Conservation (phyloP, 768 basidiomycete genomes). For the Clathrus columnatus region DNA sequence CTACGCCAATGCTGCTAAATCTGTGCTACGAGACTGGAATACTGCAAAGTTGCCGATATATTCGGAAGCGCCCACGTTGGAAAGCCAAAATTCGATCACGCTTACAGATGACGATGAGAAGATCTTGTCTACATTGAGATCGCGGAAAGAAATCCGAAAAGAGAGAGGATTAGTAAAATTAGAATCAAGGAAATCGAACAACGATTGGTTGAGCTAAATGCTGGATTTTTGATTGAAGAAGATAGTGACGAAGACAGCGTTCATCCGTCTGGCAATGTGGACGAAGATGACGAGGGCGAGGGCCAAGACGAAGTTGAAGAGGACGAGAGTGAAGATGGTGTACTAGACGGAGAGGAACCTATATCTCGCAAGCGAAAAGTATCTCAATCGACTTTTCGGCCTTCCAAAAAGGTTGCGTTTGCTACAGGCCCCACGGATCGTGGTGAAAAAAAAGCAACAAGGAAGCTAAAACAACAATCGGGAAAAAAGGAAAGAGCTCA, state of each 20-base stretch:
- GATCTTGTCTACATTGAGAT: conserved; percentile 38
- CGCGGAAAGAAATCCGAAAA: conserved; percentile 64
- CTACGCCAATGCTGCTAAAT: conserved; percentile 62
- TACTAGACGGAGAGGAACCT: conserved; percentile 24
- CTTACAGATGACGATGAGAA: conserved; percentile 30
- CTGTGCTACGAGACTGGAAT: conserved; percentile 81
- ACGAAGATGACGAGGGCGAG: conserved; percentile 16
- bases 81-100: conserved; percentile 8
- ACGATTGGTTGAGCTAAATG: conserved; percentile 34
- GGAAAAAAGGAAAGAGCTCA: conserved; percentile 11
- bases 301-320: conserved; percentile 22
- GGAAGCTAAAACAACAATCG: conserved; percentile 10
- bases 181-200: conserved; percentile 28
- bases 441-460: conserved; percentile 12
- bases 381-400: conserved; percentile 22
- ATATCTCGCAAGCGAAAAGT: conserved; percentile 39
- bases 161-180: conserved; percentile 53
- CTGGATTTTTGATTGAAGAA: conserved; percentile 14
- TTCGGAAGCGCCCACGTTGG: conserved; percentile 39
- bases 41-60: conserved; percentile 66
- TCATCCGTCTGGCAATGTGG: conserved; percentile 13
- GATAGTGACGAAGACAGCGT: conserved; percentile 21
- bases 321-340: conserved; percentile 23
- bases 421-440: conserved; percentile 26
- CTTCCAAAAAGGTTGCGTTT: conserved; percentile 50